A percentile compares a stretch with the other conserved stretches of the same genome.
These are phyloP conservation scores for Ophiostoma sp. DNA, from an alignment of 2,329 filamentous ascomycete species.

Conservation along the genomic window DNA sequence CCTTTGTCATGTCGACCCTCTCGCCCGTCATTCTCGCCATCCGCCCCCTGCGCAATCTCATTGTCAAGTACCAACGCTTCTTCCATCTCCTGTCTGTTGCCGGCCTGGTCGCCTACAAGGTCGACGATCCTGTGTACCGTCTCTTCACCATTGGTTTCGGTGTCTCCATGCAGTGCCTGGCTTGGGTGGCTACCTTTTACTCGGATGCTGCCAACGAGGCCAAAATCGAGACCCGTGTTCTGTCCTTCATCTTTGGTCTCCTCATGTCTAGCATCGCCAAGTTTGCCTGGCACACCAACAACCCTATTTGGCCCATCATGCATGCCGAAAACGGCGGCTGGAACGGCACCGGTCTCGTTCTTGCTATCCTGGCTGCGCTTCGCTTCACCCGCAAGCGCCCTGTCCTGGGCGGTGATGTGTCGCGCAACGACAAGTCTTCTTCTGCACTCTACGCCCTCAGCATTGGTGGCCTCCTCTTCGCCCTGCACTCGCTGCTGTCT, in stretches of 20 bases:
- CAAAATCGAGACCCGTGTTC: conserved; percentile 73
- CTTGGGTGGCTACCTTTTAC: conserved; percentile 77
- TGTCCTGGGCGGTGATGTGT: conserved; percentile 34
- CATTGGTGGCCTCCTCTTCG: conserved; percentile 79
- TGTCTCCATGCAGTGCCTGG: conserved; percentile 71
- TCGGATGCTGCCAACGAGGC: conserved; percentile 68
- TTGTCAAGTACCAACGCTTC: conserved; percentile 62
- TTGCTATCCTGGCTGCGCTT: conserved; percentile 70
- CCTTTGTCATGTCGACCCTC: conserved; percentile 75
- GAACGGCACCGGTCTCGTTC: conserved; percentile 74
- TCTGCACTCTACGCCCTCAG: conserved; percentile 62
- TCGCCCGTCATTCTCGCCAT: conserved; percentile 75
- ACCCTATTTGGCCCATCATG: conserved; percentile 94
- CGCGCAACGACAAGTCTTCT: conserved; percentile 21
- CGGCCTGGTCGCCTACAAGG: conserved; percentile 73
- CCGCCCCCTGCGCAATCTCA: conserved; percentile 59
- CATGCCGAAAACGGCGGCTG: conserved; percentile 83
- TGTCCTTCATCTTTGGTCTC: conserved; percentile 75
- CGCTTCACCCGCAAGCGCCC: conserved; percentile 65
- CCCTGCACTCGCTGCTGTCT: conserved; percentile 83
- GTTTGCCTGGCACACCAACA: conserved; percentile 90
- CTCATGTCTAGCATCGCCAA: conserved; percentile 83
- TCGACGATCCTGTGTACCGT: conserved; percentile 65
- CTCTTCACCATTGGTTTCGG: conserved; percentile 78
- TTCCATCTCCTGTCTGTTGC: conserved; percentile 68